Percentiles rank a stretch among this genome's conserved stretches.
Conservation (phyloP, 2,329 filamentous ascomycete genomes). For the Aureobasidium sp. region DNA sequence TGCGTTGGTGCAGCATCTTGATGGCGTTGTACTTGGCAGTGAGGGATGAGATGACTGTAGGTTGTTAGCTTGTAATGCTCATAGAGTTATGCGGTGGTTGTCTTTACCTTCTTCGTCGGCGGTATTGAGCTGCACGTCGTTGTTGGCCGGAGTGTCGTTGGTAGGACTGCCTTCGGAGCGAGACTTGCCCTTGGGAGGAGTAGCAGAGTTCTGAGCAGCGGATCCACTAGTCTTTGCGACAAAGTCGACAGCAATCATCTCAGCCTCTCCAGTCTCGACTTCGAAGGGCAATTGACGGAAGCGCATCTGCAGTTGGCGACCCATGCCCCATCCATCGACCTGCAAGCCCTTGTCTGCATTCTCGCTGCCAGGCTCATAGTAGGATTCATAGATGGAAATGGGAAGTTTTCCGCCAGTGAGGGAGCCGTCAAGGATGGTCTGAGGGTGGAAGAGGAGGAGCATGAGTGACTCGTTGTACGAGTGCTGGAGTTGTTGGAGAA, state of each 20-base stretch:
- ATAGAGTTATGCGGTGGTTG: not conserved
- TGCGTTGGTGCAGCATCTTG: constrained; percentile 71
- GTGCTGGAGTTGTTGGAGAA: constrained; percentile 71
- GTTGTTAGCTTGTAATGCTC: constrained; percentile 17
- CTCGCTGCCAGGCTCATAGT: constrained; percentile 63
- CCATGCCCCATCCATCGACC: constrained; percentile 57
- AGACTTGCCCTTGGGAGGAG: constrained; percentile 29
- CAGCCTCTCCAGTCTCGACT: constrained; percentile 88
- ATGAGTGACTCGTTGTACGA: constrained; percentile 78
- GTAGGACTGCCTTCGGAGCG: not conserved
- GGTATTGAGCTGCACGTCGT: constrained; percentile 41
- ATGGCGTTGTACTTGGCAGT: constrained; percentile 88
- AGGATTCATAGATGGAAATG: constrained; percentile 78
- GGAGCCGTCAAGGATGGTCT: constrained; percentile 43
- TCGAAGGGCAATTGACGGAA: constrained; percentile 82
- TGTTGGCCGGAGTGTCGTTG: constrained; percentile 15
- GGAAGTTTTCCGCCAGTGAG: constrained; percentile 73
- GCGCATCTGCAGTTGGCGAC: constrained; percentile 51
- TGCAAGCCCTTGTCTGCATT: constrained; percentile 59
- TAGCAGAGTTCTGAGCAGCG: constrained; percentile 44
- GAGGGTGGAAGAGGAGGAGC: constrained; percentile 78
- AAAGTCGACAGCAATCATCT: constrained; percentile 96
- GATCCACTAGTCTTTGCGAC: constrained; percentile 79
- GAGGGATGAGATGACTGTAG: constrained; percentile 55
- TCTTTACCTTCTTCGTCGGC: constrained; percentile 58